Conservation (phyloP, 106 monocot genomes). For the Narthecium ossifragum region DNA sequence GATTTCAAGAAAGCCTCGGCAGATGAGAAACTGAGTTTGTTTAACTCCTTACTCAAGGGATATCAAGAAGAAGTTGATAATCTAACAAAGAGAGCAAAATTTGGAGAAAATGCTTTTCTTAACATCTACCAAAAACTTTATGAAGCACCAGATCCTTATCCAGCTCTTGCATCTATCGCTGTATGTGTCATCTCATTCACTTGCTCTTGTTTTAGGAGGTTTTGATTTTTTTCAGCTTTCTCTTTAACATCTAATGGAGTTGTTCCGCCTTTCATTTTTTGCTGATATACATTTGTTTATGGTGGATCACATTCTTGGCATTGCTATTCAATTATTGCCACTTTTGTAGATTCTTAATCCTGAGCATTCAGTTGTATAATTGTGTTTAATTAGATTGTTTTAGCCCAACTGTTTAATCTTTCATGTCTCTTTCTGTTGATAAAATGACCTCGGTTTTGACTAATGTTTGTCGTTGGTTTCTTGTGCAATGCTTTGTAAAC, state of each 20-base stretch:
- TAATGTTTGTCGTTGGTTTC: too few species aligned
- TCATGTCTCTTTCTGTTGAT: too few species aligned
- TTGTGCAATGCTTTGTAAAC: too few species aligned
- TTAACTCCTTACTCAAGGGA: slow-evolving; percentile 84
- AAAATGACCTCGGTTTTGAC: too few species aligned
- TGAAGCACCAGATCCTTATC: slow-evolving; percentile 99
- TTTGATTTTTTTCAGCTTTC: too few species aligned
- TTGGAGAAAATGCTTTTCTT: slow-evolving; percentile 99
- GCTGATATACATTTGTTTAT: too few species aligned
- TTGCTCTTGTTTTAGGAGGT: not conserved
- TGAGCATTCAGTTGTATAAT: too few species aligned
- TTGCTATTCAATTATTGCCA: too few species aligned
- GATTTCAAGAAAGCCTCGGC: slow-evolving; percentile 96
- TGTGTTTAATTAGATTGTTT: not conserved
- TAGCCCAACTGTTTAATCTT: not conserved
- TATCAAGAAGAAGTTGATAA: slow-evolving; percentile 99
- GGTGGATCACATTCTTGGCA: too few species aligned
- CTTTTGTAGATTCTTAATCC: too few species aligned
- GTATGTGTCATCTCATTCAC: slow-evolving; percentile 36
- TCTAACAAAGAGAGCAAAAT: slow-evolving; percentile 97
- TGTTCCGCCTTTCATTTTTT: too few species aligned
- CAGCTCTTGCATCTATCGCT: slow-evolving; percentile 77
- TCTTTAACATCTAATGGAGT: too few species aligned
- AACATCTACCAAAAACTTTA: slow-evolving; percentile 99
- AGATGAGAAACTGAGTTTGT: slow-evolving; percentile 87